Conservation (phyloP, 352 stramenopile species). For the Blastocystis sp. region DNA sequence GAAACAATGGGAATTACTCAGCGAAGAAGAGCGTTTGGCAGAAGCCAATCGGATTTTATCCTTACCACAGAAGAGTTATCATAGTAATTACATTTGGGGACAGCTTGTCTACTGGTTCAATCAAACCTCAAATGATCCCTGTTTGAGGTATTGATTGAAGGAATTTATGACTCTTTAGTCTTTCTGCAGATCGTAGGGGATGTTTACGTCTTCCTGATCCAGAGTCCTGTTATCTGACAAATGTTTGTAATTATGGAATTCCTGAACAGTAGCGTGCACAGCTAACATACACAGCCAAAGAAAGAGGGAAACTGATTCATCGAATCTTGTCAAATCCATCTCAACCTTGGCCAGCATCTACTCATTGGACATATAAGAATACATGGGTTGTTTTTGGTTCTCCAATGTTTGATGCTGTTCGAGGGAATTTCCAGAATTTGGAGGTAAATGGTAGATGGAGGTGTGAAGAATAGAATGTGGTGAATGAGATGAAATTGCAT, state of each 20-base stretch:
- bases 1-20: neutral
- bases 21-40: neutral
- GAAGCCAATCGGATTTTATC: conserved; percentile 23
- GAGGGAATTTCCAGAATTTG: conserved; percentile 2
- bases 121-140: conserved; percentile 64
- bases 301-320: conserved; percentile 13
- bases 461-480: neutral
- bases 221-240: conserved; percentile 62
- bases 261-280: neutral
- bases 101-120: conserved; percentile 66
- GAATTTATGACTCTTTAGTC: neutral
- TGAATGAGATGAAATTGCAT: conserved; percentile 23
- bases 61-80: conserved; percentile 64
- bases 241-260: neutral
- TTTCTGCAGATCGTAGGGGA: conserved; percentile 63
- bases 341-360: neutral
- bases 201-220: conserved; percentile 65
- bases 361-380: conserved; percentile 25
- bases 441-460: neutral
- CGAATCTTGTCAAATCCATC: neutral
- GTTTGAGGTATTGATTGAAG: conserved; percentile 8
- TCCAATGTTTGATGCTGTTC: conserved; percentile 54
- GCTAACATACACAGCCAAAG: neutral
- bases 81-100: conserved; percentile 64
- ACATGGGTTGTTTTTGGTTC: neutral